Evolutionary conservation across 106 monocot genomes (phyloP).

Genomic region (Cymbidium sinense): DNA sequence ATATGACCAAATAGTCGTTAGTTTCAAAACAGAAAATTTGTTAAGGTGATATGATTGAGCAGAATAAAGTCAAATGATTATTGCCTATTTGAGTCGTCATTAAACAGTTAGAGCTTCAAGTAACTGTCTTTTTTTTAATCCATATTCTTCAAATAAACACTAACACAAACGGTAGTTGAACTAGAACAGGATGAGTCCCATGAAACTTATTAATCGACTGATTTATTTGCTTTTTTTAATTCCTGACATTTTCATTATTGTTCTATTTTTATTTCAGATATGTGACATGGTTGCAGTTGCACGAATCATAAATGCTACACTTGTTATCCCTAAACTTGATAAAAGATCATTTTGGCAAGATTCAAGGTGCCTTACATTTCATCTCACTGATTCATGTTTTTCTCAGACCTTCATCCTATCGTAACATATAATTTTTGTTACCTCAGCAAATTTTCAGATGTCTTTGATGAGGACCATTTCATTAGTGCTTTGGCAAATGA

Average conservation of each 20-base stretch:
- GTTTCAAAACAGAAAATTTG: no score
- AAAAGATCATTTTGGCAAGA: conserved; percentile 97
- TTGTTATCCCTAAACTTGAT: conserved; percentile 89
- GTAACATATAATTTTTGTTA: conserved; percentile 15
- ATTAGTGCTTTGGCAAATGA: conserved; percentile 60
- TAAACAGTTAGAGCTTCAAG: background rate
- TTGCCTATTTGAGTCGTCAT: background rate
- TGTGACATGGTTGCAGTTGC: conserved; percentile 97
- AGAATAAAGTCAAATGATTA: no score
- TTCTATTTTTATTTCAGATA: conserved; percentile 47
- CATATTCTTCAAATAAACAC: background rate
- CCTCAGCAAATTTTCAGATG: conserved; percentile 90
- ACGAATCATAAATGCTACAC: conserved; percentile 83
- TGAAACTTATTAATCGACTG: background rate
- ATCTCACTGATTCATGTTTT: background rate
- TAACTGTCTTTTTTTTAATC: no score
- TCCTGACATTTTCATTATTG: background rate
- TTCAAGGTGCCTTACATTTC: conserved; percentile 40
- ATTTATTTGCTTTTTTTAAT: background rate
- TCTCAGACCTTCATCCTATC: background rate
- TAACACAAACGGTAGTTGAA: background rate
- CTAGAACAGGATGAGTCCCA: background rate
- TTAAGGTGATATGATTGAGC: no score
- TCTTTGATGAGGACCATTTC: conserved; percentile 84
- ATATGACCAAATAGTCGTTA: no score